A percentile compares a stretch with the other conserved stretches of the same genome.
Evolutionary conservation across 768 basidiomycete species (phyloP).

Genomic region (Termitomyces sp.): DNA sequence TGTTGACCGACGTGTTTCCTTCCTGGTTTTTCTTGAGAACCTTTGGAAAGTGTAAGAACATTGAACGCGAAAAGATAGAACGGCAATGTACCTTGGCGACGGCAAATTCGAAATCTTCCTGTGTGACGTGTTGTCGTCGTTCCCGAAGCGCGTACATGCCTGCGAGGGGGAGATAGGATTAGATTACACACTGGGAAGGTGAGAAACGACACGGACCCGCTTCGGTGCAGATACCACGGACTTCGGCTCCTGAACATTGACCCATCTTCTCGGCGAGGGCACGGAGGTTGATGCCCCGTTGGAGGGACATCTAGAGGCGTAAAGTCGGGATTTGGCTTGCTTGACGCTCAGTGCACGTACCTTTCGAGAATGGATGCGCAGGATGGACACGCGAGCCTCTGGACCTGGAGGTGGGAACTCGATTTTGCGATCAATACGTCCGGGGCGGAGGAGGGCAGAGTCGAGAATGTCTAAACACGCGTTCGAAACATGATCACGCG

Average conservation of each 20-base stretch:
- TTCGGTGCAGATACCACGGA: slow-evolving; percentile 95
- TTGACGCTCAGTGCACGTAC: slow-evolving; percentile 27
- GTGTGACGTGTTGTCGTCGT: slow-evolving; percentile 93
- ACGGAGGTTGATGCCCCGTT: slow-evolving; percentile 96
- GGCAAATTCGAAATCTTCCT: slow-evolving; percentile 98
- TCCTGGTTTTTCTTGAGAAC: slow-evolving; percentile 97
- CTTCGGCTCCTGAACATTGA: slow-evolving; percentile 96
- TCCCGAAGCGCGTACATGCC: slow-evolving; percentile 98
- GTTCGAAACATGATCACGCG: not conserved
- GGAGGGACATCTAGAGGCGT: slow-evolving; percentile 80
- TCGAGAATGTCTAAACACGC: slow-evolving; percentile 76
- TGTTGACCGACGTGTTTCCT: slow-evolving; percentile 89
- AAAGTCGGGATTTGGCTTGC: not conserved
- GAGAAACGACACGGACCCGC: slow-evolving; percentile 52
- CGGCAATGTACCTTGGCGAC: slow-evolving; percentile 71
- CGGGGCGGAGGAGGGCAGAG: slow-evolving; percentile 86
- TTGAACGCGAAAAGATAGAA: not conserved
- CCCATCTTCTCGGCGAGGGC: slow-evolving; percentile 99
- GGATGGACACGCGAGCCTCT: slow-evolving; percentile 94
- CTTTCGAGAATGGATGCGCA: slow-evolving; percentile 95
- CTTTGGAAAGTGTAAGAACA: slow-evolving; percentile 26
- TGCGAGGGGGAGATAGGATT: slow-evolving; percentile 17
- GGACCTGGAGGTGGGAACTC: slow-evolving; percentile 98
- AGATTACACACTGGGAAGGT: not conserved
- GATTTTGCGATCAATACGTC: slow-evolving; percentile 94